Evolutionary conservation across 164 flowering plant genomes (phyloP), one percentile per base, ranked within the genome.

Genomic region (Sedum album): DNA sequence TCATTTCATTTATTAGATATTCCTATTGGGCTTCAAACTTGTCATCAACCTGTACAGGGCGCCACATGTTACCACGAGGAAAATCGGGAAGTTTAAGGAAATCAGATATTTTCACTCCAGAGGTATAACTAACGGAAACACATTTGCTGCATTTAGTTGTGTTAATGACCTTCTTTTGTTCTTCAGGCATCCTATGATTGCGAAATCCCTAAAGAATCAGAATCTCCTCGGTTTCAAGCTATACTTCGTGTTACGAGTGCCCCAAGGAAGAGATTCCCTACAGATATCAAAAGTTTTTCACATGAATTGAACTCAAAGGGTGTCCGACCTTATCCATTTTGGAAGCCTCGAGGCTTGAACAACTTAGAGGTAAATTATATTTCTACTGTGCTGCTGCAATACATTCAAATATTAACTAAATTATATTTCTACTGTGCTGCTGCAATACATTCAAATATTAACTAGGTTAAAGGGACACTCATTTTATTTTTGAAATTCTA

Each of bases 141-240:
- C 44, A 74, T 55, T 31, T 68, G 25, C 42, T 68, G 44, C 66
- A 74, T 51, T n/a, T 14, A 33, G 51, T 60, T 14, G 49, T 66
- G 66, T 31, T 66, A 64, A 67, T 4, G 20, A 39, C 26, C 48
- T 21, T 0, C 6, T 70, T 25, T 36, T 68, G 33, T 41, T 66
- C 74, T 77, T 68, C 66, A 92, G 97, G 74, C 80, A 72, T 71
- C 92, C 38, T 85, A 79, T 82, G 97, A 84, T 72, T 92, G 83
- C 77, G 99, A 90, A 65, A 88, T 83, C 57, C 99, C 97, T 17
- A 95, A 95, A 86, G 99, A 95, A 79, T 95, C 99, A 68, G 97
- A 95, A 73, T 95, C 99, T 76, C 99, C 99, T 17, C 97, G 99
- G 46, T 92, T 92, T 81, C 96, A 95, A 90, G 99, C 97, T 48